Percentiles rank a stretch among this genome's conserved stretches.
Conservation (phyloP, 2,329 filamentous ascomycete species). For the Bisporella sp. region DNA sequence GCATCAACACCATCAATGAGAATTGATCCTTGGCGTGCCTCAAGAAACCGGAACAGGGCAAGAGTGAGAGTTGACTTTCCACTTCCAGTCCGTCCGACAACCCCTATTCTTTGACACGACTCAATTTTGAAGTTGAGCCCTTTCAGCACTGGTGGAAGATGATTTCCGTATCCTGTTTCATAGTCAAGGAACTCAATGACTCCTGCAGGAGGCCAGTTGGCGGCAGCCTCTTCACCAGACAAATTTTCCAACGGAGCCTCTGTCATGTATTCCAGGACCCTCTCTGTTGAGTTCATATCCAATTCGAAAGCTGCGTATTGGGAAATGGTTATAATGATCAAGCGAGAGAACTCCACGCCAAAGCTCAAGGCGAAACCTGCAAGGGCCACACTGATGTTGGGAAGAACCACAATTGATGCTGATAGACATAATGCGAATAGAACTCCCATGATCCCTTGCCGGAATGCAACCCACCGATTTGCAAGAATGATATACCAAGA, state of each 20-base stretch:
- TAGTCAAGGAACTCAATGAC: slow-evolving; percentile 63
- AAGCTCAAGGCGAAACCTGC: slow-evolving; percentile 71
- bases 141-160: slow-evolving; percentile 62
- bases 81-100: slow-evolving; percentile 23
- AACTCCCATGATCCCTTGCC: slow-evolving; percentile 43
- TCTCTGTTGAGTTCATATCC: slow-evolving; percentile 70
- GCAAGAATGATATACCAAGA: slow-evolving; percentile 48
- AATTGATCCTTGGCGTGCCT: slow-evolving; percentile 32
- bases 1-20: slow-evolving; percentile 25
- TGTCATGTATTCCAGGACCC: slow-evolving; percentile 62
- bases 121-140: slow-evolving; percentile 58
- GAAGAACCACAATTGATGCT: not conserved
- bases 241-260: slow-evolving; percentile 60
- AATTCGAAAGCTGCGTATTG: slow-evolving; percentile 63
- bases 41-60: slow-evolving; percentile 16
- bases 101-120: slow-evolving; percentile 43
- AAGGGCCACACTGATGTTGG: slow-evolving; percentile 41
- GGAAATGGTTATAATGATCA: slow-evolving; percentile 58
- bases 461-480: slow-evolving; percentile 62
- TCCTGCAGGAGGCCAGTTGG: slow-evolving; percentile 68
- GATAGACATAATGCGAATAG: not conserved
- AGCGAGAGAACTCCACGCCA: slow-evolving; percentile 57
- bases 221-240: slow-evolving; percentile 52
- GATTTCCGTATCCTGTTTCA: slow-evolving; percentile 61
- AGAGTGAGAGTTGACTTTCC: slow-evolving; percentile 22